phyloP scores from a whole-genome alignment of 768 basidiomycete species.

The Leccinum variicolor region DNA sequence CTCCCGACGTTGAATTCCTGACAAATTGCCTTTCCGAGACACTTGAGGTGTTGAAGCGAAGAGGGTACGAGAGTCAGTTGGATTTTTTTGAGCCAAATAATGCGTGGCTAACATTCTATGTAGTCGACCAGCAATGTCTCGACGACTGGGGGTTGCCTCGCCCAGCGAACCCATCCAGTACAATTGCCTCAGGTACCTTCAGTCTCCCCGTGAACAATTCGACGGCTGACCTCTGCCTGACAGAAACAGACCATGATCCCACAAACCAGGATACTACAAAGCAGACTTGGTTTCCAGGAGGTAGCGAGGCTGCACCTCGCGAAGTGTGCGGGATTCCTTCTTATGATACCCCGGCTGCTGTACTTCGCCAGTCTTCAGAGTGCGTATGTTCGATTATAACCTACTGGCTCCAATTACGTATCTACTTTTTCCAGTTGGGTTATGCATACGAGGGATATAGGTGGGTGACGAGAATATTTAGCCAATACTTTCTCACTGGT shows the following conservation, averaged over 20 bases:
- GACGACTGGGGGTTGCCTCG: constrained; percentile 50
- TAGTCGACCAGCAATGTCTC: constrained; percentile 55
- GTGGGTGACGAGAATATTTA: constrained; percentile 19
- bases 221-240: background rate
- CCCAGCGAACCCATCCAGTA: constrained; percentile 23
- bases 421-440: constrained; percentile 7
- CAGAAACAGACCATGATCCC: background rate
- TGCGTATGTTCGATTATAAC: background rate
- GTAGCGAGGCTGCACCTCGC: background rate
- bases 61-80: constrained; percentile 73
- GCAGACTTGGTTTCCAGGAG: background rate
- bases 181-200: background rate
- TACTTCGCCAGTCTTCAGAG: background rate
- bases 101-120: background rate
- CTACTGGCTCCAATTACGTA: background rate
- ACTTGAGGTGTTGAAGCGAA: constrained; percentile 66
- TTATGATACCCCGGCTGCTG: too few species aligned
- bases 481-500: background rate
- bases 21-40: constrained; percentile 91
- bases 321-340: background rate
- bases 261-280: background rate
- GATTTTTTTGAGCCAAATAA: background rate
- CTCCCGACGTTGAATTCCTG: constrained; percentile 82
- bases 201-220: background rate
- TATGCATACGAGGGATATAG: constrained; percentile 32